Conservation (phyloP, 1,139 yeast genomes). For the Yamadazyma triangularis region DNA sequence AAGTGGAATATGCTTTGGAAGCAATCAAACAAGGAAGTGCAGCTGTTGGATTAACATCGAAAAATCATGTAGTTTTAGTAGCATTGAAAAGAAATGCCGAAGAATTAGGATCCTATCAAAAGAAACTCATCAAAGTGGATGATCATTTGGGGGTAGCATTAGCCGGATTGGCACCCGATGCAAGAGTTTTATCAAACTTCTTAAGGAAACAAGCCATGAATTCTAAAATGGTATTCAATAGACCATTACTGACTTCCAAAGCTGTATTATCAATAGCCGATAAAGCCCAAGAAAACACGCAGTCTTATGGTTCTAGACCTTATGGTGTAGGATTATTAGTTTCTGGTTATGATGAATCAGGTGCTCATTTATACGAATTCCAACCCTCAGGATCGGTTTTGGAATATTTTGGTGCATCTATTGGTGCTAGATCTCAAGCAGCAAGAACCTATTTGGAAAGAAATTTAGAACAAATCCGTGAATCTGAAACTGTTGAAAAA, state of each 20-base stretch:
- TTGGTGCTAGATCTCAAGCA: constrained; percentile 98
- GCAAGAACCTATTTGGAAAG: constrained; percentile 95
- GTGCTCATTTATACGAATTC: constrained; percentile 92
- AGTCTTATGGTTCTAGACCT: constrained; percentile 93
- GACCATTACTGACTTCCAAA: constrained; percentile 80
- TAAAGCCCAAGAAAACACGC: constrained; percentile 96
- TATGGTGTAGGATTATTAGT: constrained; percentile 89
- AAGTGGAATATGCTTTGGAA: constrained; percentile 92
- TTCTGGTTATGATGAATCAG: constrained; percentile 91
- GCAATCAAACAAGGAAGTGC: constrained; percentile 99
- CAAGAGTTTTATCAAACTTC: constrained; percentile 84
- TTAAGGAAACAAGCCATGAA: constrained; percentile 90
- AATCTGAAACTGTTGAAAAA: constrained; percentile 59
- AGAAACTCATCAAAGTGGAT: constrained; percentile 87
- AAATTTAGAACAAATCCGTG: constrained; percentile 62
- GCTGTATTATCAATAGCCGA: constrained; percentile 89
- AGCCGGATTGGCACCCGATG: constrained; percentile 98
- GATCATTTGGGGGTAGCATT: constrained; percentile 92
- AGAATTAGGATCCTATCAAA: constrained; percentile 94
- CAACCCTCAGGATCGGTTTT: constrained; percentile 93
- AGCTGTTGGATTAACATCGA: constrained; percentile 88
- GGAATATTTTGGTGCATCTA: constrained; percentile 91
- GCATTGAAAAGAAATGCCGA: constrained; percentile 96
- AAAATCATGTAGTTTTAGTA: constrained; percentile 82
- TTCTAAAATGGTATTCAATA: constrained; percentile 77